Conservation (phyloP, 805 yeast genomes). For the Lachancea thermotolerans region DNA sequence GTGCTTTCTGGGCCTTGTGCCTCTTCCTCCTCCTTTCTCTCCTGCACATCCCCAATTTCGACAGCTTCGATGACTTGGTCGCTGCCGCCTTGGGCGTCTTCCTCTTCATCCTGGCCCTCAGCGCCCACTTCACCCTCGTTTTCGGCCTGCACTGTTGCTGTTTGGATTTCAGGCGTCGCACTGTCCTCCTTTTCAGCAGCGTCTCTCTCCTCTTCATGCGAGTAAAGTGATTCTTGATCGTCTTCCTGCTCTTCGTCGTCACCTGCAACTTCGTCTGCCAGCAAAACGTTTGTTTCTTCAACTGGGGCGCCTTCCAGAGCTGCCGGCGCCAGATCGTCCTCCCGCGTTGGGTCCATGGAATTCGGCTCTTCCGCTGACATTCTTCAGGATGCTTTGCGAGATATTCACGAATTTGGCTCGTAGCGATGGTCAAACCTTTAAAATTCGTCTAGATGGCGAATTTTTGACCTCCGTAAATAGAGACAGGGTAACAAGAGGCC, state of each 20-base stretch:
- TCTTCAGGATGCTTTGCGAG: neutral
- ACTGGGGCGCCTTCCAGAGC: constrained; percentile 4
- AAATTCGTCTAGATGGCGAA: no score
- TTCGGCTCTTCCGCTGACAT: constrained; percentile 3
- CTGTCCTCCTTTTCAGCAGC: constrained; percentile 12
- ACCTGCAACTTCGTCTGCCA: neutral
- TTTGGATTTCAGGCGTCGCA: constrained; percentile 6
- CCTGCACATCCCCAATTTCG: constrained; percentile 2
- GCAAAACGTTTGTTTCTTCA: constrained; percentile 1
- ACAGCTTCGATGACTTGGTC: neutral
- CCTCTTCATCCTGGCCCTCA: constrained; percentile 5
- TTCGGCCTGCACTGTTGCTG: constrained; percentile 3
- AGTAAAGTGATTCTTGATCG: constrained; percentile 1
- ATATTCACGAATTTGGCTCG: neutral
- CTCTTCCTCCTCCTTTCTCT: neutral
- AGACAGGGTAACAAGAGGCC: no score
- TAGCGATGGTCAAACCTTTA: no score
- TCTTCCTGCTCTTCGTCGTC: constrained; percentile 2
- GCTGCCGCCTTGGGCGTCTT: constrained; percentile 1
- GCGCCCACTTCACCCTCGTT: constrained; percentile 6
- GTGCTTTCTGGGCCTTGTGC: no score
- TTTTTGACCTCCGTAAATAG: no score
- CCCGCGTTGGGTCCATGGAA: neutral
- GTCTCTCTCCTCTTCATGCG: constrained; percentile 6
- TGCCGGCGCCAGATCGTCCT: neutral